Evolutionary conservation across 768 basidiomycete species (phyloP).

Genomic region (Naganishia onofrii): DNA sequence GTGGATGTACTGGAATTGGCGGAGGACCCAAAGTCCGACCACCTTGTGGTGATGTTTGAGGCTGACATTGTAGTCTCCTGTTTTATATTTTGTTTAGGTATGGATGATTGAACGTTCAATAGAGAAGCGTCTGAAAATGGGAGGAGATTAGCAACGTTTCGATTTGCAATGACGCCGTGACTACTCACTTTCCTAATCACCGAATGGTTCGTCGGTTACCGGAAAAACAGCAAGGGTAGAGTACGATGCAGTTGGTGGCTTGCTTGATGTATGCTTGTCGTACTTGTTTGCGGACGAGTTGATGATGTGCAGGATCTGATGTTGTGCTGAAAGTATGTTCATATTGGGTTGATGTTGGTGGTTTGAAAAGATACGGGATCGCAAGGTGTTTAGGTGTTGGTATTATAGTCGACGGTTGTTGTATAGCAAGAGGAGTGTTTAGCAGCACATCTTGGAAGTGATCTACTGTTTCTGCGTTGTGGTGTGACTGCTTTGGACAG

Average conservation of each 20-base stretch:
- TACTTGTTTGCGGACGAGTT: slow-evolving; percentile 7
- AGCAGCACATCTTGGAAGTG: slow-evolving; percentile 16
- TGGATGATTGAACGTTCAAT: background rate
- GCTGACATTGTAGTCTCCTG: slow-evolving; percentile 1
- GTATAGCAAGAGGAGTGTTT: background rate
- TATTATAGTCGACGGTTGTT: background rate
- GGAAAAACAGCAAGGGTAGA: slow-evolving; percentile 12
- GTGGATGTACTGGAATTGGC: background rate
- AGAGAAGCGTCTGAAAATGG: background rate
- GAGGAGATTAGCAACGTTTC: background rate
- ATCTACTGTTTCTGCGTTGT: background rate
- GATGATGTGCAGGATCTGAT: background rate
- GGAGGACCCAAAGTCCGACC: slow-evolving; percentile 18
- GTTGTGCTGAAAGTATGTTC: slow-evolving; percentile 20
- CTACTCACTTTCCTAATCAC: slow-evolving; percentile 19
- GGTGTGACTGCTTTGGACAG: background rate
- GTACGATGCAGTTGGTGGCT: slow-evolving; percentile 10
- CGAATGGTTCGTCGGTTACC: slow-evolving; percentile 18
- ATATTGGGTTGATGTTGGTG: slow-evolving; percentile 6
- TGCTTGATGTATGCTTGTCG: slow-evolving; percentile 1
- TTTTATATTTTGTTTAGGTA: background rate
- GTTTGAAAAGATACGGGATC: background rate
- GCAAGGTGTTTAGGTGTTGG: slow-evolving; percentile 1
- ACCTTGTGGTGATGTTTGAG: background rate
- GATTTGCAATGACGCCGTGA: background rate